Evolutionary conservation across 2,329 filamentous ascomycete species (phyloP).

Genomic region (Fusarium nanum): DNA sequence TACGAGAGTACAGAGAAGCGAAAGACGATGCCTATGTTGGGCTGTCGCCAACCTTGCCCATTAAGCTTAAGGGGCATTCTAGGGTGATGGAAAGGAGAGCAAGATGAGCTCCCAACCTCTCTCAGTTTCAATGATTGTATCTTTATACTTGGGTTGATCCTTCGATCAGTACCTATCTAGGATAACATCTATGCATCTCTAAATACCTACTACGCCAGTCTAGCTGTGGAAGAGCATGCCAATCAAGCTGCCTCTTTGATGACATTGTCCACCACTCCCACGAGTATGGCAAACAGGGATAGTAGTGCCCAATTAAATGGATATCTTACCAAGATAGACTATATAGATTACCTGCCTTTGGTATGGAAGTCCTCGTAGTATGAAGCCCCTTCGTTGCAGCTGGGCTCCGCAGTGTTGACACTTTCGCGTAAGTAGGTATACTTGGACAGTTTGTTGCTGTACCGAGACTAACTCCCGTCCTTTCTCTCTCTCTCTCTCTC

Average conservation of each 20-base stretch:
- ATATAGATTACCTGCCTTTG: not conserved
- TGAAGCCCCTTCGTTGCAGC: not conserved
- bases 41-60: conserved; percentile 35
- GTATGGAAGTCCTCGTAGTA: not conserved
- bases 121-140: conserved; percentile 3
- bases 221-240: not conserved
- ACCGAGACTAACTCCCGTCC: not conserved
- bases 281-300: not conserved
- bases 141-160: not conserved
- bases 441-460: not conserved
- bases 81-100: conserved; percentile 35
- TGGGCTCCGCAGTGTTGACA: not conserved
- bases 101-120: not conserved
- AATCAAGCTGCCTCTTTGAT: not conserved
- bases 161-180: not conserved
- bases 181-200: not conserved
- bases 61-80: conserved; percentile 29
- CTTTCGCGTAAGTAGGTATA: not conserved
- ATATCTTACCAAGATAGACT: not conserved
- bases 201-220: not conserved
- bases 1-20: conserved; percentile 34
- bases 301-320: not conserved
- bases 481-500: no score
- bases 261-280: not conserved
- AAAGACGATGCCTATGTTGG: conserved; percentile 31